phyloP scores from a whole-genome alignment of 305 asterid species.

The Vinca major region DNA sequence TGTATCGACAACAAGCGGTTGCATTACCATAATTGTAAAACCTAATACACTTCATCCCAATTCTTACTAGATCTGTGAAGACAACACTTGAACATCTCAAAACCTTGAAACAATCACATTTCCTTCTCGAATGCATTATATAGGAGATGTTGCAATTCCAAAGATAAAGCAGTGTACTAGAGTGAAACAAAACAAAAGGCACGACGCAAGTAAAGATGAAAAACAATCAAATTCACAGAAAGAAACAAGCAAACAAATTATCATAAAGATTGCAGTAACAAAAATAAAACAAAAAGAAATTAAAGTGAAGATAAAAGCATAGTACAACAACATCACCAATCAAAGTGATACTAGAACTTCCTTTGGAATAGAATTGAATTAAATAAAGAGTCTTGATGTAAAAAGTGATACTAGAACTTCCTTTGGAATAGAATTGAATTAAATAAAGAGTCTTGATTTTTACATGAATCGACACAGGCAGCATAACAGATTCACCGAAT shows the following conservation, averaged over 20 bases:
- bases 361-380: conserved; percentile 15
- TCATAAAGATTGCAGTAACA: background rate
- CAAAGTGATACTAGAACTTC: background rate
- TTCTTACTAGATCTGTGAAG: background rate
- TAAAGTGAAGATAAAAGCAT: background rate
- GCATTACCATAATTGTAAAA: background rate
- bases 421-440: conserved; percentile 15
- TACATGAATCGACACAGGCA: conserved; percentile 1
- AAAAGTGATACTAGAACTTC: background rate
- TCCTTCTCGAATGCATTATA: background rate
- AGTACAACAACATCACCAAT: background rate
- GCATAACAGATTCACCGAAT: too few species aligned
- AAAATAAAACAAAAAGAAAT: background rate
- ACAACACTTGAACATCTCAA: background rate
- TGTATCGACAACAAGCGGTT: background rate
- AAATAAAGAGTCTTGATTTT: conserved; percentile 22
- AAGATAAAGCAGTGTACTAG: background rate
- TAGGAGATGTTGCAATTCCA: conserved; percentile 6
- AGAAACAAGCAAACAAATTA: background rate
- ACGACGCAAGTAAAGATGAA: too few species aligned
- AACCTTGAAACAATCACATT: background rate
- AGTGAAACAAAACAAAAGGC: background rate
- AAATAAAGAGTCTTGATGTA: conserved; percentile 21
- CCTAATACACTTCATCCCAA: background rate
- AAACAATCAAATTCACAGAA: too few species aligned